Evolutionary conservation across 169 alveolate genomes (phyloP).

Genomic region (Plasmodium coatneyi): DNA sequence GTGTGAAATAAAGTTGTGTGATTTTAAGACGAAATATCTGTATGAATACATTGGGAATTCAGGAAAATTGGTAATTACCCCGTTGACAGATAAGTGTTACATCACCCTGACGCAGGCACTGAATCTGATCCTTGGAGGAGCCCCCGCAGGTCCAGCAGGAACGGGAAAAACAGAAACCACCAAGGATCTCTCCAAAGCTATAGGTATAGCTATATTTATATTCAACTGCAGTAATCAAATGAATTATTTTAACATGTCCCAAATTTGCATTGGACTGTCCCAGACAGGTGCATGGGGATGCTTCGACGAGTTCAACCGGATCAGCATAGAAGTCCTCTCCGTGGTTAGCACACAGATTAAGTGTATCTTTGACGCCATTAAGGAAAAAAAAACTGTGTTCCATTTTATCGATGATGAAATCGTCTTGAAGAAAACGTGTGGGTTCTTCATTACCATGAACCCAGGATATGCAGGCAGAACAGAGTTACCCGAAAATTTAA

Average conservation of each 20-base stretch:
- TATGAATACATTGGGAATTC: constrained; percentile 98
- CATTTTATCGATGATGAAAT: constrained; percentile 87
- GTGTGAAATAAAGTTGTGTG: constrained; percentile 93
- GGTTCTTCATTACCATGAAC: constrained; percentile 94
- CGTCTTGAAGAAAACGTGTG: constrained; percentile 83
- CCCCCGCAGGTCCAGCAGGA: constrained; percentile 99
- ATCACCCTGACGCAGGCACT: constrained; percentile 95
- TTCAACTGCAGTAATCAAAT: constrained; percentile 96
- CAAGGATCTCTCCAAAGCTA: constrained; percentile 96
- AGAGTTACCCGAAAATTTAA: constrained; percentile 97
- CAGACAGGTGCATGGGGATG: constrained; percentile 99
- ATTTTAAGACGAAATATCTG: constrained; percentile 93
- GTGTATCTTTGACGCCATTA: constrained; percentile 94
- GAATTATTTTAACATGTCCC: constrained; percentile 94
- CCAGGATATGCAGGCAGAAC: constrained; percentile 99
- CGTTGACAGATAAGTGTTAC: constrained; percentile 97
- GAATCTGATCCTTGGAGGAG: constrained; percentile 94
- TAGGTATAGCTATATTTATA: constrained; percentile 96
- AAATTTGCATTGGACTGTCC: constrained; percentile 95
- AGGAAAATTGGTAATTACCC: constrained; percentile 95
- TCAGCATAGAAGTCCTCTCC: constrained; percentile 96
- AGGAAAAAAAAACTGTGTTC: constrained; percentile 83
- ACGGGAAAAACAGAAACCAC: constrained; percentile 98
- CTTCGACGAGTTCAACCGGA: constrained; percentile 98
- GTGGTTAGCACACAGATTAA: constrained; percentile 97